Evolutionary conservation across 768 basidiomycete genomes (phyloP).

Genomic region (Jaapia argillacea): DNA sequence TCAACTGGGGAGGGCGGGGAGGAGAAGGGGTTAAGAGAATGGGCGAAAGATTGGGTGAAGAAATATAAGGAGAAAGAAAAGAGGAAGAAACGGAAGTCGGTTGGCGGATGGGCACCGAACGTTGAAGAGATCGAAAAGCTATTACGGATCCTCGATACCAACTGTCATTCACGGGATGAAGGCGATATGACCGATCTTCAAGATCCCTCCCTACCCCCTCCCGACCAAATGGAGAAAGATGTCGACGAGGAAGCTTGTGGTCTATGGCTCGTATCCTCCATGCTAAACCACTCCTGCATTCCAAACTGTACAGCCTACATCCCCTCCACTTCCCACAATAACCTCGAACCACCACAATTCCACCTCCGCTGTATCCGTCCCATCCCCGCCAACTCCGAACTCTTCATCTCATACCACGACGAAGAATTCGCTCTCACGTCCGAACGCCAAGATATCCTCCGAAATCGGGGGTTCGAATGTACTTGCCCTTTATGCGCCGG

Average conservation of each 20-base stretch:
- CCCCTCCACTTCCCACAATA: neutral
- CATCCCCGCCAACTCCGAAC: neutral
- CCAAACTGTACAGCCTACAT: neutral
- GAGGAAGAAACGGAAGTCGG: too few relatives aligned
- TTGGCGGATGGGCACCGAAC: neutral
- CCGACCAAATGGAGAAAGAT: neutral
- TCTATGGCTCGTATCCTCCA: neutral
- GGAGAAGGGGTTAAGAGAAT: neutral
- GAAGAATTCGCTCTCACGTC: neutral
- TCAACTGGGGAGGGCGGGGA: neutral
- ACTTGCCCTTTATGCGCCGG: neutral
- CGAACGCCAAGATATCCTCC: neutral
- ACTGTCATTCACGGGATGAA: neutral
- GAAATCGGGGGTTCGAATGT: neutral
- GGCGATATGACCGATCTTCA: neutral
- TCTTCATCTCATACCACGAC: neutral
- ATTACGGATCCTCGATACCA: neutral
- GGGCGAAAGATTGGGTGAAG: neutral
- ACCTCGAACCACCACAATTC: neutral
- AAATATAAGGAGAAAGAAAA: neutral
- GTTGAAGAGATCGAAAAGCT: neutral
- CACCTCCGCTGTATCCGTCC: neutral
- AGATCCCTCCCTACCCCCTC: neutral
- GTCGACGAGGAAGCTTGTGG: constrained; percentile 1
- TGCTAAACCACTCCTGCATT: neutral